Evolutionary conservation across 2,329 filamentous ascomycete genomes (phyloP).

Genomic region (Rutstroemia sydowiana): DNA sequence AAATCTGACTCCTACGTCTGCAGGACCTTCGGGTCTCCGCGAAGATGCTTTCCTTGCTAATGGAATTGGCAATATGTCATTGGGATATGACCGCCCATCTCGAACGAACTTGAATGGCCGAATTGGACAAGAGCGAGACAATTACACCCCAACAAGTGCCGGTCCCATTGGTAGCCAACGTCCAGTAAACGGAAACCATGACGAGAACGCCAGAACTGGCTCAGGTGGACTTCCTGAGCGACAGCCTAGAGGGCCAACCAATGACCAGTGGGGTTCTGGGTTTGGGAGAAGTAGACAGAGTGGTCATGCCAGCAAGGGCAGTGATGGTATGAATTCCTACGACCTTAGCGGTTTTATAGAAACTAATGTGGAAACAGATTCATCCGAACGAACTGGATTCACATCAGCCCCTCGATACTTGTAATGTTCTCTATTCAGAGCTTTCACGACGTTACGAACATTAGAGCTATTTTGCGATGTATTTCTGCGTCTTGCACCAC

Average conservation of each 20-base stretch:
- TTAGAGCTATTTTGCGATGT: slow-evolving; percentile 17
- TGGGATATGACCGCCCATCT: slow-evolving; percentile 35
- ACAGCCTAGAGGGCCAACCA: slow-evolving; percentile 55
- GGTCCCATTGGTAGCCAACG: slow-evolving; percentile 61
- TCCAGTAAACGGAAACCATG: slow-evolving; percentile 36
- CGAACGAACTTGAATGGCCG: slow-evolving; percentile 32
- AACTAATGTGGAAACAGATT: slow-evolving; percentile 27
- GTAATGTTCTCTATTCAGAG: slow-evolving; percentile 13
- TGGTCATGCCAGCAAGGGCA: slow-evolving; percentile 54
- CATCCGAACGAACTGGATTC: slow-evolving; percentile 27
- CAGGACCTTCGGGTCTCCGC: slow-evolving; percentile 45
- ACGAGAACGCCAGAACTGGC: slow-evolving; percentile 25
- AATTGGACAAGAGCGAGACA: slow-evolving; percentile 41
- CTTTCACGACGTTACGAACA: slow-evolving; percentile 26
- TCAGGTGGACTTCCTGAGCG: slow-evolving; percentile 44
- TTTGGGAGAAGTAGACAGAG: slow-evolving; percentile 50
- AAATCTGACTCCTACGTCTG: slow-evolving; percentile 71
- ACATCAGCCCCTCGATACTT: slow-evolving; percentile 11
- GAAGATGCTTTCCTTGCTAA: slow-evolving; percentile 31
- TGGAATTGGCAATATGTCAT: slow-evolving; percentile 52
- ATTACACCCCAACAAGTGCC: slow-evolving; percentile 32
- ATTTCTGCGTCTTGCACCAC: slow-evolving; percentile 15
- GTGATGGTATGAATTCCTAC: slow-evolving; percentile 39
- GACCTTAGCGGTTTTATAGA: slow-evolving; percentile 20
- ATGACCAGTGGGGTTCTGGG: slow-evolving; percentile 47